Percentiles rank a stretch among this genome's conserved stretches.
Evolutionary conservation across 2,329 filamentous ascomycete species (phyloP).

Genomic region (Zasmidium angulare): DNA sequence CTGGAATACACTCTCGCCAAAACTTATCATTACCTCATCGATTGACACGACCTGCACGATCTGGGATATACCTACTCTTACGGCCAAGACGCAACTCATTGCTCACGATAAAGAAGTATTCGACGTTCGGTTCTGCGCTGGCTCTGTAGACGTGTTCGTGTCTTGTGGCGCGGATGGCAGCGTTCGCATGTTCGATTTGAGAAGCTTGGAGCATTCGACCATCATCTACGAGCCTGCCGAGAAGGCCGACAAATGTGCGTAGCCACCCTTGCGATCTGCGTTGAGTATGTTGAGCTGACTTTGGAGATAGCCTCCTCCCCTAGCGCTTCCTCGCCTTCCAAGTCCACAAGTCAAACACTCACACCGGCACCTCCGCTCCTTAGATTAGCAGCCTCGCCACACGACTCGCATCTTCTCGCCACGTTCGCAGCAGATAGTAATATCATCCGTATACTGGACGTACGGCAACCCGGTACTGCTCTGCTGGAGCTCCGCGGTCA

Average conservation of each 20-base stretch:
- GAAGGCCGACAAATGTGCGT: constrained; percentile 62
- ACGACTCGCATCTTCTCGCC: constrained; percentile 92
- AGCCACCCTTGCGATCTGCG: not conserved
- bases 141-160: constrained; percentile 97
- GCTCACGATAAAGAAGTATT: constrained; percentile 99
- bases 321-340: constrained; percentile 68
- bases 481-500: constrained; percentile 91
- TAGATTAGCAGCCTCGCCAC: constrained; percentile 83
- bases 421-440: constrained; percentile 94
- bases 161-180: constrained; percentile 97
- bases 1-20: constrained; percentile 97
- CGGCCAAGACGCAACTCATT: constrained; percentile 96
- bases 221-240: constrained; percentile 98
- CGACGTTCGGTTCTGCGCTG: constrained; percentile 95
- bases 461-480: constrained; percentile 92
- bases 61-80: constrained; percentile 97
- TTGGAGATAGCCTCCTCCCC: constrained; percentile 37
- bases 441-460: constrained; percentile 90
- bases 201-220: constrained; percentile 94
- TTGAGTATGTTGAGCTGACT: constrained; percentile 6
- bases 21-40: constrained; percentile 95
- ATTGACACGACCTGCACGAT: constrained; percentile 99
- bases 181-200: constrained; percentile 96
- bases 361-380: constrained; percentile 64
- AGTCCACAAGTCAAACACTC: constrained; percentile 67